Evolutionary conservation across 306 rosid species (phyloP).

Genomic region (Malus orientalis): DNA sequence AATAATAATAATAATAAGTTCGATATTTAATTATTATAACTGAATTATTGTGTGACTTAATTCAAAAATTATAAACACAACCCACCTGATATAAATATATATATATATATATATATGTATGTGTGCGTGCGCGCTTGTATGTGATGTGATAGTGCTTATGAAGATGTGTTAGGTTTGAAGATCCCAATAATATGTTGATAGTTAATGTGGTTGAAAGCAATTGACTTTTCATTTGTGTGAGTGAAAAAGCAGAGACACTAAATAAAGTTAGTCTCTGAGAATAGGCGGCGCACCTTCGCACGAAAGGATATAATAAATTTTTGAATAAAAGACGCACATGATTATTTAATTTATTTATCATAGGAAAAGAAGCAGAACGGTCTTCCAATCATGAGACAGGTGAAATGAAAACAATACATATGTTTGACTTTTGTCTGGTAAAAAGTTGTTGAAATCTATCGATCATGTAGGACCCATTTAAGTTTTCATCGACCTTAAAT

Average conservation of each 20-base stretch:
- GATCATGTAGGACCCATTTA: neutral
- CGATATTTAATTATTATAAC: too few species aligned
- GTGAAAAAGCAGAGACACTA: neutral
- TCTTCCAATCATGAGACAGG: neutral
- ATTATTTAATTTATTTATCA: neutral
- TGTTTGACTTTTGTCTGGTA: neutral
- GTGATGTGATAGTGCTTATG: neutral
- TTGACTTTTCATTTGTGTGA: neutral
- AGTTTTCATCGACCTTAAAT: neutral
- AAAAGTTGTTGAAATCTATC: neutral
- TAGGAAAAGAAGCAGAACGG: accelerated
- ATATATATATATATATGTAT: neutral
- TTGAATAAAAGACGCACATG: neutral
- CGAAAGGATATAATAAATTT: neutral
- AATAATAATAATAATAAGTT: too few species aligned
- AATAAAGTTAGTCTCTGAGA: neutral
- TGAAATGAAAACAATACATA: neutral
- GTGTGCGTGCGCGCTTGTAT: too few species aligned
- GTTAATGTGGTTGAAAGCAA: neutral
- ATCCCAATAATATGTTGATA: neutral
- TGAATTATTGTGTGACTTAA: too few species aligned
- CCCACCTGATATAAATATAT: neutral
- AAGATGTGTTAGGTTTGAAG: neutral
- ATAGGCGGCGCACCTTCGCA: neutral
- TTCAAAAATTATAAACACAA: neutral